Evolutionary conservation across 345 rosid genomes (phyloP), one percentile per base, ranked within the genome.

Genomic region (Diplotaxis tenuifolia): DNA sequence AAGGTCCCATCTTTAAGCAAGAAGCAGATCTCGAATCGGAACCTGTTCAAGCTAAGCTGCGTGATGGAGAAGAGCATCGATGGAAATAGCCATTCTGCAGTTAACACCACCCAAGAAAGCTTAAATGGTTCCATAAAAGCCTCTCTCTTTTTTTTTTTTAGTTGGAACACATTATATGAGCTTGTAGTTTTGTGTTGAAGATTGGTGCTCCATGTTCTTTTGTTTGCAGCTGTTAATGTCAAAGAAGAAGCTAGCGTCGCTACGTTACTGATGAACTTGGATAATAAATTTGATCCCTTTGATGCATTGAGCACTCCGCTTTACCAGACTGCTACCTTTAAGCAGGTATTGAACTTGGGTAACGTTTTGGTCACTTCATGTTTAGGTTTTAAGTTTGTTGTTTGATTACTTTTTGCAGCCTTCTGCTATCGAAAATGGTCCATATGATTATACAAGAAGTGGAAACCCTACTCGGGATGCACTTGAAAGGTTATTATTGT

Each of bases 381-480:
- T 16, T 52, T n/a, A 45, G 19, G 3, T 45, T 45, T n/a, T 29
- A 29, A 29, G 34, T 29, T 45, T 45, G n/a, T 47, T 16, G 53
- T 40, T 38, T 77, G 31, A 20, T 72, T 29, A 62, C 2, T 78
- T 4, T n/a, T 81, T 71, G 79, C 74, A 95, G 97, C 89, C 93
- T 69, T 92, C 96, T 20, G 97, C 96, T 8, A 72, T 67, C 1
- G 89, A 84, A 66, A 84, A 86, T 79, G 97, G 98, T 28, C 88
- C 93, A 3, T 95, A 90, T 78, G 97, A 92, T 82, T 92, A 95
- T 79, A 92, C 99, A 55, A 88, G 97, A 85, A 92, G 96, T 84
- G 99, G 97, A 54, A 95, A 95, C 81, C 98, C 98, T 66, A 95
- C 97, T 1, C 74, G 98, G 77, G 91, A 86, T 85, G 89, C 82